Percentiles rank a stretch among this genome's conserved stretches.
Conservation (phyloP, 1,284 basidiomycete genomes). For the Irpex lacteus region DNA sequence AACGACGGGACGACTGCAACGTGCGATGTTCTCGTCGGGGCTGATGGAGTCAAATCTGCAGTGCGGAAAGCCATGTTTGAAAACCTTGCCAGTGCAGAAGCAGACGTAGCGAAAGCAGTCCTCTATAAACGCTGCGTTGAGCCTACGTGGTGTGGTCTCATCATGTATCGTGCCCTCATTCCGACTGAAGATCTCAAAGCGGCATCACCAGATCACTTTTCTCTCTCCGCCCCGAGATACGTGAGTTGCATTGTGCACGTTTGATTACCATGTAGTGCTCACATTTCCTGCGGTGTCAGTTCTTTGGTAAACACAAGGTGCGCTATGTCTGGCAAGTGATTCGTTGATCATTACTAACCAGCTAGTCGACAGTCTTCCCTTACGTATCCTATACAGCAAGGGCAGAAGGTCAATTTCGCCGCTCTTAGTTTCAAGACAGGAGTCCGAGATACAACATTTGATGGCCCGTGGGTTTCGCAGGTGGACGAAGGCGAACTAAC, state of each 20-base stretch:
- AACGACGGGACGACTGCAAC: slow-evolving; percentile 43
- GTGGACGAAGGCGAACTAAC: slow-evolving; percentile 35
- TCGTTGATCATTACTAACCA: background rate
- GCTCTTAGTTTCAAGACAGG: slow-evolving; percentile 42
- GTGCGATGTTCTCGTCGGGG: slow-evolving; percentile 50
- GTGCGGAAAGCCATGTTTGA: slow-evolving; percentile 26
- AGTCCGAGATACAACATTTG: slow-evolving; percentile 37
- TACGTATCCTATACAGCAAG: slow-evolving; percentile 45
- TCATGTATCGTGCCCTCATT: slow-evolving; percentile 18
- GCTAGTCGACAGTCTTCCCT: slow-evolving; percentile 38
- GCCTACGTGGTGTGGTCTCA: slow-evolving; percentile 18
- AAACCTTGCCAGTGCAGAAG: slow-evolving; percentile 7
- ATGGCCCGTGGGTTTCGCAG: slow-evolving; percentile 42
- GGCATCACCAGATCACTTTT: slow-evolving; percentile 10
- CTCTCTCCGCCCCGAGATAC: slow-evolving; percentile 6
- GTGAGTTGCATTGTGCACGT: slow-evolving; percentile 9
- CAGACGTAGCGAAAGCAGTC: background rate
- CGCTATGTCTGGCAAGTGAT: background rate
- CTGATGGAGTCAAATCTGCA: slow-evolving; percentile 39
- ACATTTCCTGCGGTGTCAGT: slow-evolving; percentile 5
- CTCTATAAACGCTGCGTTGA: background rate
- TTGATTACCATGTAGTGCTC: too few relatives aligned
- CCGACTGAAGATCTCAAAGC: slow-evolving; percentile 3
- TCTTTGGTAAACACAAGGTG: slow-evolving; percentile 16
- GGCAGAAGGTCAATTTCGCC: slow-evolving; percentile 45